Conservation (phyloP, 1,139 yeast genomes). For the Diutina sp. region DNA sequence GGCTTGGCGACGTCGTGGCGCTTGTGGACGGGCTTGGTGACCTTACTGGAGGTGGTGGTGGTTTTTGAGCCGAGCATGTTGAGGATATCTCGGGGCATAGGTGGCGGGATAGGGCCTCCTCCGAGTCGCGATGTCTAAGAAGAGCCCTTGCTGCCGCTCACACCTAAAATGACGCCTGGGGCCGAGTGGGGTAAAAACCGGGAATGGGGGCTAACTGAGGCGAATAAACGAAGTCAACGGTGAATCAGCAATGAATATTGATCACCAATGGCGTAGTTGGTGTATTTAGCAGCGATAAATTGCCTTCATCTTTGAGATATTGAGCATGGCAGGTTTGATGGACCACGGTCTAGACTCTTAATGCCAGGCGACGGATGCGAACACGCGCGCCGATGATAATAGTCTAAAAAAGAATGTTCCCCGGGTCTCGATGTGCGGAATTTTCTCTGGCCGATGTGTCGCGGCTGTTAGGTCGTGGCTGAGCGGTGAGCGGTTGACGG, state of each 20-base stretch:
- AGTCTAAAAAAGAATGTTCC: neutral
- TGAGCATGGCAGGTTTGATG: neutral
- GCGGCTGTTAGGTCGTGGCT: neutral
- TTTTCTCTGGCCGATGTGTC: neutral
- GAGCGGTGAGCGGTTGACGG: neutral
- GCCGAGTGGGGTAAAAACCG: neutral
- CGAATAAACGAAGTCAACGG: neutral
- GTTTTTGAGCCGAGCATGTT: neutral
- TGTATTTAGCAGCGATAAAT: too few species aligned
- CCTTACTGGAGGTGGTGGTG: neutral
- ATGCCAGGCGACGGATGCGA: neutral
- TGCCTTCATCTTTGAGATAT: too few species aligned
- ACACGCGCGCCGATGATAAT: neutral
- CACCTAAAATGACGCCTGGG: neutral
- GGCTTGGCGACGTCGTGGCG: neutral
- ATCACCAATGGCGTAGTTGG: too few species aligned
- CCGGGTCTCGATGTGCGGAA: neutral
- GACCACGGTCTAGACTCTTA: neutral
- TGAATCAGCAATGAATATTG: neutral
- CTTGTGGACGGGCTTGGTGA: neutral
- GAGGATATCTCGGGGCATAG: neutral
- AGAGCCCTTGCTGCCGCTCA: neutral
- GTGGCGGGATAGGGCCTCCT: neutral
- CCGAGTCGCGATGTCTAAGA: neutral
- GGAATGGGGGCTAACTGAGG: neutral